Base-by-base conservation (phyloP, 306 rosid genomes). In the Vigna unguiculata region DNA sequence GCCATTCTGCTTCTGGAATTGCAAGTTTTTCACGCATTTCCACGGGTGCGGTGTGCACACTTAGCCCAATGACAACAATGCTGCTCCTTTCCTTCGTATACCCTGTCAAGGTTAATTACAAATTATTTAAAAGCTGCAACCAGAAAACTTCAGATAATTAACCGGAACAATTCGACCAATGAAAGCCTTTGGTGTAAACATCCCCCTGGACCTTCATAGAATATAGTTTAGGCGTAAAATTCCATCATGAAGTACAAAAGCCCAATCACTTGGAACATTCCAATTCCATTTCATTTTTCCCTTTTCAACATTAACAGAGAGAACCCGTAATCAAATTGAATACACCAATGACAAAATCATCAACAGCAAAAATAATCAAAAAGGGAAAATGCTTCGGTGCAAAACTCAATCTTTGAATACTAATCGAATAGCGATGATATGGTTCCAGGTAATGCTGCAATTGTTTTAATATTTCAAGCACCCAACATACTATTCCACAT, bases 1-100 rank as follows among this genome's bases (percentile, higher is more conserved):
- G 98, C 96, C 98, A 96, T 82, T 96, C 99, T 77, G 99, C 99
- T 83, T 96, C 99, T 0, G 97, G 99, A 77, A 96, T 86, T 74
- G 98, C 97, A 61, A 96, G 97, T 71, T 96, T 95, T 86, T 96
- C 99, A 66, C 99, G 91, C 98, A 96, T 92, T 77, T 96, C 99
- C 65, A 96, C 97, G 8, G 99, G 99, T 57, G 98, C 78, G 11
- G 96, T 90, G 80, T 95, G 99, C 83, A 96, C 91, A 82, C 99
- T 96, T 53, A 96, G 98, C 76, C 99, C 99, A 36, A 96, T 92
- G 34, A 91, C 99, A 53, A 96, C 91, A 68, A 92, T 88, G 86
- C 99, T 88, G 85, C 96, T 96, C 83, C 90, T 91, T 84, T 96
- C 98, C 90, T 92, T 96, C 4, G 99, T 92, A 75, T 96, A 96